Evolutionary conservation across 2,329 filamentous ascomycete species (phyloP).

Genomic region (Hortaea sp.): DNA sequence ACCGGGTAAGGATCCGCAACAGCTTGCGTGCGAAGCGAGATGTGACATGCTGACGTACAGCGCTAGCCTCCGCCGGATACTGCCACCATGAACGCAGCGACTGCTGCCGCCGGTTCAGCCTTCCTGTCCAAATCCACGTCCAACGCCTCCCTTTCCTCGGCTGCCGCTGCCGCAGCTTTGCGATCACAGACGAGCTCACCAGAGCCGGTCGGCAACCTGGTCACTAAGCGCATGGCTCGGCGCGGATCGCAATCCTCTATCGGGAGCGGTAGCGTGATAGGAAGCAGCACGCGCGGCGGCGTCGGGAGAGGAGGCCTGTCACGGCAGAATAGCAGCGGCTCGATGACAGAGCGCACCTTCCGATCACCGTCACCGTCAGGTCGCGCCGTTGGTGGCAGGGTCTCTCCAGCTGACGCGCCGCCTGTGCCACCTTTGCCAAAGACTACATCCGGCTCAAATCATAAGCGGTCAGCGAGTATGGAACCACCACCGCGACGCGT

Average conservation of each 20-base stretch:
- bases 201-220: slow-evolving; percentile 68
- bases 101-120: slow-evolving; percentile 65
- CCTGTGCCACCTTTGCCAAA: slow-evolving; percentile 62
- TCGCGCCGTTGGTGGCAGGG: slow-evolving; percentile 25
- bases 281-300: slow-evolving; percentile 15
- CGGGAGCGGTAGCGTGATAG: slow-evolving; percentile 35
- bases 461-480: slow-evolving; percentile 40
- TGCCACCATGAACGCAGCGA: slow-evolving; percentile 61
- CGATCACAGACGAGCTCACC: slow-evolving; percentile 68
- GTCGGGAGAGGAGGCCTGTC: slow-evolving; percentile 41
- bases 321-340: slow-evolving; percentile 60
- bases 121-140: slow-evolving; percentile 60
- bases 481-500: slow-evolving; percentile 39
- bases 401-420: slow-evolving; percentile 39
- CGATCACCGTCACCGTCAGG: slow-evolving; percentile 57
- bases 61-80: slow-evolving; percentile 39
- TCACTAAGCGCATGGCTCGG: slow-evolving; percentile 75
- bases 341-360: slow-evolving; percentile 85
- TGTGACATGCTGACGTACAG: background rate
- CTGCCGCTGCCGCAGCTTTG: slow-evolving; percentile 78
- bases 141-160: slow-evolving; percentile 62
- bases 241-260: slow-evolving; percentile 64
- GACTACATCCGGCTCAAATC: slow-evolving; percentile 16
- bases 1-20: slow-evolving; percentile 20
- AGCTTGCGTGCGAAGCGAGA: background rate